Conservation (phyloP, 2,329 filamentous ascomycete species). For the Mycosphaerella arachidis region DNA sequence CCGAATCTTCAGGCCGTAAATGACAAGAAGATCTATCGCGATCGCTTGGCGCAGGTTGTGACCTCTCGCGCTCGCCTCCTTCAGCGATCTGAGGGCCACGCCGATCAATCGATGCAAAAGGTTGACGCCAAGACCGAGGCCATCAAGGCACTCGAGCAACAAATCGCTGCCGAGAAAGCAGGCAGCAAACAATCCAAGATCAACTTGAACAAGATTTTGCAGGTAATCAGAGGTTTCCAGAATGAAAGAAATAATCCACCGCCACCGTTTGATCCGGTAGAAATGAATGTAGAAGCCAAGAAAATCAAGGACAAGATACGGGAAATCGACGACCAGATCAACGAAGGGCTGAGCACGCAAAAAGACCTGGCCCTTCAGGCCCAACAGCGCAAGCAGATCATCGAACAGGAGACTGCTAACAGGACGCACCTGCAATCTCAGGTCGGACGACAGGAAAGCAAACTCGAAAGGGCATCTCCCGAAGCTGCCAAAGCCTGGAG, state of each 20-base stretch:
- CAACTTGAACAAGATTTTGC: constrained; percentile 28
- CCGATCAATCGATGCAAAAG: constrained; percentile 35
- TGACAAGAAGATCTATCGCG: constrained; percentile 63
- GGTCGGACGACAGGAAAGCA: constrained; percentile 66
- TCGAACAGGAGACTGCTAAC: constrained; percentile 44
- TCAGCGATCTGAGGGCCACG: constrained; percentile 51
- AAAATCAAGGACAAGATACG: constrained; percentile 49
- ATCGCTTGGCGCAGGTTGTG: constrained; percentile 54
- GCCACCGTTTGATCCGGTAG: constrained; percentile 62
- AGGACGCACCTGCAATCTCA: constrained; percentile 64
- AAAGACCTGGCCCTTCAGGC: constrained; percentile 31
- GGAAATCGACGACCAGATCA: constrained; percentile 43
- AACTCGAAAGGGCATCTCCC: constrained; percentile 56
- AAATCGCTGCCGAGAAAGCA: constrained; percentile 38
- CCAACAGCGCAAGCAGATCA: constrained; percentile 33
- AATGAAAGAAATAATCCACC: constrained; percentile 60
- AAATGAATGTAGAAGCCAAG: constrained; percentile 68
- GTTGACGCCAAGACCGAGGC: constrained; percentile 36
- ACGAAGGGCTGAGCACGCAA: constrained; percentile 39
- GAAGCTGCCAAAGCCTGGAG: constrained; percentile 70
- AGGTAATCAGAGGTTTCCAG: constrained; percentile 60
- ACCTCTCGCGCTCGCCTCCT: constrained; percentile 53
- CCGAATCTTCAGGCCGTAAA: constrained; percentile 68
- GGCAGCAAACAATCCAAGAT: constrained; percentile 39
- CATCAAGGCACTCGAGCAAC: constrained; percentile 33